Percentiles rank a stretch among this genome's conserved stretches.
These are phyloP conservation scores for Fusarium anthophilum DNA, from an alignment of 2,329 filamentous ascomycete genomes.

Conservation along the genomic window DNA sequence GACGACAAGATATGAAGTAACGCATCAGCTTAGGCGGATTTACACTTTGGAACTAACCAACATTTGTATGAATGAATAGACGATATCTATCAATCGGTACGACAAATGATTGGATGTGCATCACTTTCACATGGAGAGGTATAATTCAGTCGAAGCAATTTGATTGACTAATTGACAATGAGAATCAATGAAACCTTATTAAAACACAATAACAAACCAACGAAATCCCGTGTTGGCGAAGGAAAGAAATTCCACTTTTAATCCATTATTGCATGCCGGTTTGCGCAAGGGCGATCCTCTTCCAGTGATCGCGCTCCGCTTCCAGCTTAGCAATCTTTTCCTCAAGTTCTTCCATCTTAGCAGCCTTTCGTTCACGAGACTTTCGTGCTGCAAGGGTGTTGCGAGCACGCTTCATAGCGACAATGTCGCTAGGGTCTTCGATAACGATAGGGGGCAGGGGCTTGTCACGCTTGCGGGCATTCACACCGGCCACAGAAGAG, in stretches of 20 bases:
- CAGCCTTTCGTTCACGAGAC: conserved; percentile 86
- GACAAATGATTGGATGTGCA: accelerated
- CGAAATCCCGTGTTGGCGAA: conserved; percentile 37
- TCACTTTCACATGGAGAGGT: not conserved
- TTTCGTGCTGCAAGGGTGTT: conserved; percentile 95
- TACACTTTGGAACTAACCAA: not conserved
- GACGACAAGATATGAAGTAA: no score
- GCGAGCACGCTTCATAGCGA: conserved; percentile 91
- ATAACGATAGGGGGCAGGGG: conserved; percentile 81
- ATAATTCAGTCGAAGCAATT: conserved; percentile 1
- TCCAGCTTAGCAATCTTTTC: conserved; percentile 75
- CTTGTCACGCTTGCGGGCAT: conserved; percentile 80
- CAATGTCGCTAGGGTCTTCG: conserved; percentile 75
- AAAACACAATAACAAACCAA: conserved; percentile 28
- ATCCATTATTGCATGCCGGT: conserved; percentile 47
- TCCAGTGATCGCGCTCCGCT: conserved; percentile 73
- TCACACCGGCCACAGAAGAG: conserved; percentile 76
- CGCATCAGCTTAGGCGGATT: not conserved
- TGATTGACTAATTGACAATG: conserved; percentile 4
- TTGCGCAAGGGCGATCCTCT: conserved; percentile 61
- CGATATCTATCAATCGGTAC: no score
- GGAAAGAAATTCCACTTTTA: conserved; percentile 45
- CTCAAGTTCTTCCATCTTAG: conserved; percentile 79
- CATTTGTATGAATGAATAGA: not conserved
- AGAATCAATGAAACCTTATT: conserved; percentile 28